A percentile compares a stretch with the other conserved stretches of the same genome.
phyloP scores from a whole-genome alignment of 257 asterid genomes.

The Solanum lycopersicoides region DNA sequence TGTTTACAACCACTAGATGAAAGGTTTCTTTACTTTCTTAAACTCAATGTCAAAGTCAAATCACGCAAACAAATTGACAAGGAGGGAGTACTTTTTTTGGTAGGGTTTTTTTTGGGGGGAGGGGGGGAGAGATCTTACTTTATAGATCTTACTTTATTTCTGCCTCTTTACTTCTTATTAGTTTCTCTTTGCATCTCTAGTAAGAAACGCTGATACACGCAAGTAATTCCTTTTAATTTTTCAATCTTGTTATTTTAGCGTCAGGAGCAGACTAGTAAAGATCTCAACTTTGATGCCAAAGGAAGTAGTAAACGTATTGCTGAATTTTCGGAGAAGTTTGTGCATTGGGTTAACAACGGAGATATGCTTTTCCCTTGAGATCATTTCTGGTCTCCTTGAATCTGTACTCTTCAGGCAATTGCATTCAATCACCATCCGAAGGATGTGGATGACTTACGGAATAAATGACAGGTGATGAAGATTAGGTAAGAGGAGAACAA shows the following conservation, averaged over 20 bases:
- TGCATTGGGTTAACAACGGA: constrained; percentile 59
- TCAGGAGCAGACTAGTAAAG: constrained; percentile 19
- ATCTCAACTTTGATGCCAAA: constrained; percentile 13
- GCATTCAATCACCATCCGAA: constrained; percentile 39
- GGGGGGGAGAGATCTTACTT: neutral
- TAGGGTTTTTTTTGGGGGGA: neutral
- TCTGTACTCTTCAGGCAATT: constrained; percentile 4
- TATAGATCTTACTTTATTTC: neutral
- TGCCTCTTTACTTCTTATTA: neutral
- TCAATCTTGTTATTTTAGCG: neutral
- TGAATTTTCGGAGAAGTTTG: constrained; percentile 51
- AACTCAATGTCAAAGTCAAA: neutral
- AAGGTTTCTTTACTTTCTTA: neutral
- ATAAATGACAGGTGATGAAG: constrained; percentile 22
- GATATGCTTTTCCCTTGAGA: constrained; percentile 42
- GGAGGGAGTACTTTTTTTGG: neutral
- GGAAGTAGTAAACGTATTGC: constrained; percentile 11
- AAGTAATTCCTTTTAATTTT: neutral
- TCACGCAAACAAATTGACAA: neutral
- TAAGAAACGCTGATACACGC: no score
- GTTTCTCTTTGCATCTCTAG: neutral
- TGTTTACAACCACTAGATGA: neutral
- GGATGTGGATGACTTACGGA: constrained; percentile 34
- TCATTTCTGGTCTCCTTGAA: neutral
- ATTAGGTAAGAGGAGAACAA: constrained; percentile 2